phyloP scores from a whole-genome alignment of 2,329 filamentous ascomycete genomes.

The Aspergillus sp. region DNA sequence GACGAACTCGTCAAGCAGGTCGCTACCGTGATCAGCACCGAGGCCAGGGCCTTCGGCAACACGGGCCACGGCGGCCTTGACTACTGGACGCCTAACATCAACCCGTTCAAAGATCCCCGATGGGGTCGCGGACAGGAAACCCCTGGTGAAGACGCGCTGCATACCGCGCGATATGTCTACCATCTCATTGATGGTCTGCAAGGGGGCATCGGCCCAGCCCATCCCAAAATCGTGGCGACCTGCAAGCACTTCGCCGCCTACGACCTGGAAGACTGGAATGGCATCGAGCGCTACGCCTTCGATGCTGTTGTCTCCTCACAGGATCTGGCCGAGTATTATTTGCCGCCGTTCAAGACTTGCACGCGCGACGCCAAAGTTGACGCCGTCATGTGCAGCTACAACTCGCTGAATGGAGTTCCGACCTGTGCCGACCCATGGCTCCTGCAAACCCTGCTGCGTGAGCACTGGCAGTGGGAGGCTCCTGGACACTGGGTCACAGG shows the following conservation, averaged over 20 bases:
- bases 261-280: slow-evolving; percentile 52
- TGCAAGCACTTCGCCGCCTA: slow-evolving; percentile 60
- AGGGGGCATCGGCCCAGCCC: slow-evolving; percentile 31
- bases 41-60: slow-evolving; percentile 64
- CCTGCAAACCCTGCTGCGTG: slow-evolving; percentile 59
- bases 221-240: slow-evolving; percentile 49
- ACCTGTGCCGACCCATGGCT: slow-evolving; percentile 62
- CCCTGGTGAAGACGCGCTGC: slow-evolving; percentile 54
- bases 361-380: slow-evolving; percentile 56
- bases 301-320: slow-evolving; percentile 37
- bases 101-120: slow-evolving; percentile 60
- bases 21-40: slow-evolving; percentile 52
- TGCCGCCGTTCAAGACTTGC: slow-evolving; percentile 63
- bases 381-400: slow-evolving; percentile 62
- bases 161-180: slow-evolving; percentile 15
- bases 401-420: slow-evolving; percentile 62
- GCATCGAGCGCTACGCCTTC: slow-evolving; percentile 35
- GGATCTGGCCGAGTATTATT: slow-evolving; percentile 65
- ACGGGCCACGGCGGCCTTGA: slow-evolving; percentile 41
- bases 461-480: slow-evolving; percentile 63
- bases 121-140: slow-evolving; percentile 62
- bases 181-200: slow-evolving; percentile 44
- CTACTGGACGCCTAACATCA: slow-evolving; percentile 60
- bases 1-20: slow-evolving; percentile 57
- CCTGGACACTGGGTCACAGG: slow-evolving; percentile 61